Base-by-base conservation (phyloP, 225 moss, liverwort and hornwort genomes). In the Polytrichum commune region DNA sequence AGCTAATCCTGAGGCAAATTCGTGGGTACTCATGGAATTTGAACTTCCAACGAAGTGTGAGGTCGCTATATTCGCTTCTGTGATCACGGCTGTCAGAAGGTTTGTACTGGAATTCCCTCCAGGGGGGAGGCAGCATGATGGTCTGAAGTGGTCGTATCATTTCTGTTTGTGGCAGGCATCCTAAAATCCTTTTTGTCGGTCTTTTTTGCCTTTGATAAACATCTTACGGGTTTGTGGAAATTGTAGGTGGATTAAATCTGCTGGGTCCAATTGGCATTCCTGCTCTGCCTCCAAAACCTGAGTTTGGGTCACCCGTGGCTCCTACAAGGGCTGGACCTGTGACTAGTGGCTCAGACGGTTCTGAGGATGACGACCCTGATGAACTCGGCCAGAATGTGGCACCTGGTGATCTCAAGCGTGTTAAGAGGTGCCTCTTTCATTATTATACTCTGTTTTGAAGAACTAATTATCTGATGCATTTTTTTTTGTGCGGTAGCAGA, bases 291-390 rank as follows among this genome's bases (percentile, higher is more conserved):
- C 90, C 91, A 24, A 93, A 93, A 78, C 91, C 95, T 3, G 87
- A 92, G 53, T 77, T 77, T 69, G 73, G 78, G 54, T 66, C 79
- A 64, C 29, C 71, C 30, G 73, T 75, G 64, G 64, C 79, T 46
- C 79, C 79, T 27, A 84, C 88, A 60, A 79, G 79, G 63, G 20
- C 74, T 69, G 88, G 87, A 79, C 79, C 82, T 55, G 65, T 82
- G 23, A 93, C 94, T 29, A 98, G 97, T 80, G 92, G 94, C 27
- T 98, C 97, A 35, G 96, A 97, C 26, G 84, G 81, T 73, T 88
- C 91, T 58, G 97, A 98, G 60, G 94, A 97, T 28, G 97, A 98
- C 1, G 86, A 89, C 22, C 70, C 65, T 63, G 90, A 88, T 67
- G 92, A 93, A 33, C 76, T 67, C 33, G 77, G 83, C n/a, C 92